Conservation (phyloP, 768 basidiomycete genomes). For the Leccinellum rugosiceps region DNA sequence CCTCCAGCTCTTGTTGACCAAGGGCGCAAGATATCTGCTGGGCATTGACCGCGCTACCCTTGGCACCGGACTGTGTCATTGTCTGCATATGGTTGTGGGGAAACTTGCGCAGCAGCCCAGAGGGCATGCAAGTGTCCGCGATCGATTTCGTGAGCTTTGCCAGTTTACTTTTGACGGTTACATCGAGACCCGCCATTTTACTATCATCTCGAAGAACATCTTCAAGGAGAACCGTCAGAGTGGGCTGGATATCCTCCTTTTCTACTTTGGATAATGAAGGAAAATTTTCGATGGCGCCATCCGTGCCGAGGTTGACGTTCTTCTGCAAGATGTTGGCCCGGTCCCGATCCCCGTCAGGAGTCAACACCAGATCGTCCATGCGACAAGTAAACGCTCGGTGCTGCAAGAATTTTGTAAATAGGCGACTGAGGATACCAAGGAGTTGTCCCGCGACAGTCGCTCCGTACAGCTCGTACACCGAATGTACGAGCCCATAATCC, state of each 20-base stretch:
- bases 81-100: constrained; percentile 99
- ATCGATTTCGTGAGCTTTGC: constrained; percentile 87
- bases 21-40: constrained; percentile 97
- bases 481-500: constrained; percentile 95
- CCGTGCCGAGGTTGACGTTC: constrained; percentile 72
- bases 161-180: constrained; percentile 84
- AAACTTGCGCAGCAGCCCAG: constrained; percentile 86
- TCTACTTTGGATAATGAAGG: constrained; percentile 60
- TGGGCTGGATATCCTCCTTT: constrained; percentile 50
- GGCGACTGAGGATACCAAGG: constrained; percentile 86
- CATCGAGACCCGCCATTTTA: constrained; percentile 96
- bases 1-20: constrained; percentile 97
- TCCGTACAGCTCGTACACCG: constrained; percentile 94
- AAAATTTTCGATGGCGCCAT: constrained; percentile 88
- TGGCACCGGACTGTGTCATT: constrained; percentile 98
- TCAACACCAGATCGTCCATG: constrained; percentile 96
- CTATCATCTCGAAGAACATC: constrained; percentile 92
- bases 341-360: constrained; percentile 70
- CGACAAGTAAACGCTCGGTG: constrained; percentile 97
- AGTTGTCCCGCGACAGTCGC: constrained; percentile 85
- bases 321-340: constrained; percentile 65
- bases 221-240: constrained; percentile 70
- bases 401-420: constrained; percentile 97
- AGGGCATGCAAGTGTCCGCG: constrained; percentile 83
- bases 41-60: constrained; percentile 96